These are phyloP conservation scores for Suillus ampliporus DNA, from an alignment of 768 basidiomycete species.

Conservation along the genomic window DNA sequence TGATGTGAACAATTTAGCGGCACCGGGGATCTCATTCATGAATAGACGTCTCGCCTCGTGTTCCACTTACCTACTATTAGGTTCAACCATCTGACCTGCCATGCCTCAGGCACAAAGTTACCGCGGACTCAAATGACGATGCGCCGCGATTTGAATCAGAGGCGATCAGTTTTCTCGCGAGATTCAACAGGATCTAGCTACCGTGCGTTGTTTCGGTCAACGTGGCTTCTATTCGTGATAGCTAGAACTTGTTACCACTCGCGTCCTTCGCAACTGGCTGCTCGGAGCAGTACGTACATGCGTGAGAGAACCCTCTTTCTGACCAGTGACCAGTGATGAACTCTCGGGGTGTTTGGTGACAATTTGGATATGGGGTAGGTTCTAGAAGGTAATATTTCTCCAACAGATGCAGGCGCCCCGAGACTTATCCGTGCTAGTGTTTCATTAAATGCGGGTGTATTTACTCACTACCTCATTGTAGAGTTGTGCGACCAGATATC, in stretches of 20 bases:
- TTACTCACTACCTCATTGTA: background rate
- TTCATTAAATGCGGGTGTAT: background rate
- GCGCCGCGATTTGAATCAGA: background rate
- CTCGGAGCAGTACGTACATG: slow-evolving; percentile 27
- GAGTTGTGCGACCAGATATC: background rate
- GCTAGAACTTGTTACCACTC: slow-evolving; percentile 26
- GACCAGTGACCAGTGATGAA: slow-evolving; percentile 13
- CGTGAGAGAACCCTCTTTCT: slow-evolving; percentile 29
- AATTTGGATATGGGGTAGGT: slow-evolving; percentile 10
- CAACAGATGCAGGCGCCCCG: background rate
- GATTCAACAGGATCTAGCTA: slow-evolving; percentile 8
- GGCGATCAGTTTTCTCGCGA: background rate
- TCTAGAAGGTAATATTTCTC: slow-evolving; percentile 11
- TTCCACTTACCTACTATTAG: background rate
- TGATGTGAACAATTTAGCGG: background rate
- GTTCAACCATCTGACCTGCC: background rate
- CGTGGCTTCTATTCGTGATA: slow-evolving; percentile 24
- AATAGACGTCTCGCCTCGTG: background rate
- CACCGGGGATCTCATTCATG: slow-evolving; percentile 5
- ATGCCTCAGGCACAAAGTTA: slow-evolving; percentile 7
- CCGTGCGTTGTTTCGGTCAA: slow-evolving; percentile 21
- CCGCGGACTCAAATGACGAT: slow-evolving; percentile 11
- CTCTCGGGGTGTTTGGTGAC: slow-evolving; percentile 25
- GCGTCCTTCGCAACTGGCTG: slow-evolving; percentile 19
- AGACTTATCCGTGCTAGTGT: background rate